Evolutionary conservation across 306 rosid species (phyloP), one percentile per base, ranked within the genome.

Genomic region (Inga leiocalycina): DNA sequence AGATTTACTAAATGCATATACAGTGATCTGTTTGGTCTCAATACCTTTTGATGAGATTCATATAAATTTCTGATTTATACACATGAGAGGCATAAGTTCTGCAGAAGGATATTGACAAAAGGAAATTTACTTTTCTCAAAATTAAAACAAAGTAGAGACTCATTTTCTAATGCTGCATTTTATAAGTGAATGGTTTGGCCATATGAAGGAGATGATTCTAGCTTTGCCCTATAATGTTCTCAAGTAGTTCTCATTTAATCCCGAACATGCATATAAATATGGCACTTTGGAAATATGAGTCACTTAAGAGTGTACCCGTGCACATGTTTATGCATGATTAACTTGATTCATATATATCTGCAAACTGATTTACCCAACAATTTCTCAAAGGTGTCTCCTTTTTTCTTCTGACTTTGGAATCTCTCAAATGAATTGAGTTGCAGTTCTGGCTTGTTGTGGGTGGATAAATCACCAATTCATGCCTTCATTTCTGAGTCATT

Each of bases 371-470:
- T n/a, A 43, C n/a, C 13, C 27, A 22, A 22, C 0, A 45, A 71
- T 44, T 71, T 71, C 37, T 22, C 37, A 22, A 71, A 78, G 24
- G 24, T 4, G 30, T 22, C 5, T 2, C 35, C 19, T 12, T 35
- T 84, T 57, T 17, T 45, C 41, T 10, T n/a, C n/a, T 66, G n/a
- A 32, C 71, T 66, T 41, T 44, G 61, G 77, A 84, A 79, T 68
- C 72, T 45, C 41, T 43, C 32, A 44, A 35, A 56, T 84, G 75
- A 80, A 80, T 86, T 62, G 44, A 86, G 74, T 59, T 88, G 89
- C 97, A 96, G 98, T 88, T 93, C 88, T 91, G 96, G 96, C 99
- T 97, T 8, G 91, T 89, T 86, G 89, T 90, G 74, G 98, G 97
- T 93, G 92, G 96, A 88, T 96, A 88, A 96, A 96, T 79, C 94